Base-by-base conservation (phyloP, 805 yeast species). In the Kodamaea leandrae region DNA sequence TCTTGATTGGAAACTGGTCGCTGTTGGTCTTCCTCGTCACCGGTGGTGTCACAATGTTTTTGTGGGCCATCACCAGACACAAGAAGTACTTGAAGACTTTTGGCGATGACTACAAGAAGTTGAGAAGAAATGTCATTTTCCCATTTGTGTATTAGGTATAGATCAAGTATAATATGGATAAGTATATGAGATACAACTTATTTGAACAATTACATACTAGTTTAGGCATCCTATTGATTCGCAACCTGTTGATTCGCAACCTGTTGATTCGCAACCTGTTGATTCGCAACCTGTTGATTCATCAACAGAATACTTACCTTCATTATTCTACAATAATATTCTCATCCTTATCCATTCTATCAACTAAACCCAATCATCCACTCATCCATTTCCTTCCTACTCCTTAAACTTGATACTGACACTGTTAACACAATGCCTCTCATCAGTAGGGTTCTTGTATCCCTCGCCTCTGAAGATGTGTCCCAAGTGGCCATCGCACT, bases 401-500 rank as follows among this genome's bases (percentile, higher is more conserved):
- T 35, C 44, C 16, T 54, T 61, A 26, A 89, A 87, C 57, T 82
- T 86, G 63, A 93, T 67, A 42, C 88, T 78, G 18, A 86, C 71
- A 37, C 96, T 84, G 62, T 93, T 93, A 17, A 90, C 97, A 62
- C 99, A 93, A 61, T 93, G 98, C 60, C 99, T 79, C 51, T 77
- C 91, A 58, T 90, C 88, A 0, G 95, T 86, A 13, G 96, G 96
- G 2, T 82, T 87, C 36, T 76, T 68, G 70, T 77, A 91, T 2
- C 98, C 98, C 66, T 93, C 99, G 4, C 96, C 95, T 54, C 80
- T 81, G 63, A 93, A 93, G 2, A 93, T 83, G 64, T 93, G 99
- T 2, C 99, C 99, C 51, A 93, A 64, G 66, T 93, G 99, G 2
- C 96, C 95, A 33, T 88, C 96, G 61, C 99, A 93, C 6, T 75